Conservation (phyloP, 2,329 filamentous ascomycete species). For the Sporothrix dimorphospora region DNA sequence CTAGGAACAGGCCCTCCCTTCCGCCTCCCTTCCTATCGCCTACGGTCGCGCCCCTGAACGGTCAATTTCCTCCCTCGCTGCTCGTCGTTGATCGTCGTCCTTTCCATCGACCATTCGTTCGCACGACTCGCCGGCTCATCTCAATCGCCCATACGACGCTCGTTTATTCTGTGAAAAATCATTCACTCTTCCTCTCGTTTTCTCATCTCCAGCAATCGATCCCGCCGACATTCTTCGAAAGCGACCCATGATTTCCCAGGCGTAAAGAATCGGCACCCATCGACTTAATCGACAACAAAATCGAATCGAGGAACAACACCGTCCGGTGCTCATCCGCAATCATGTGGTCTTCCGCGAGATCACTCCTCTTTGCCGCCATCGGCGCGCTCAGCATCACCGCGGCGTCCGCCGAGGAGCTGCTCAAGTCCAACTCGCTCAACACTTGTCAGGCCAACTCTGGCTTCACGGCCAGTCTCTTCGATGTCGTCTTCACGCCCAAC, state of each 20-base stretch:
- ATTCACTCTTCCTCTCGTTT: neutral
- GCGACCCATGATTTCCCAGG: slow-evolving; percentile 1
- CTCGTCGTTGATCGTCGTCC: slow-evolving; percentile 8
- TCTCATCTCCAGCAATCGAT: neutral
- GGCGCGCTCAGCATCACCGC: slow-evolving; percentile 35
- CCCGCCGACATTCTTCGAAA: neutral
- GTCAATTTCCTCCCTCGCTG: slow-evolving; percentile 28
- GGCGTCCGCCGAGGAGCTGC: slow-evolving; percentile 46
- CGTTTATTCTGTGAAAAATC: neutral
- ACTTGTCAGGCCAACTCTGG: slow-evolving; percentile 75
- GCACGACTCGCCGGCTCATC: too few relatives aligned
- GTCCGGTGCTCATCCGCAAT: slow-evolving; percentile 19
- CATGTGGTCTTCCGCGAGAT: slow-evolving; percentile 44
- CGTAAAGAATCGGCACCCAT: neutral
- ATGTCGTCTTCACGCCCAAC: slow-evolving; percentile 69
- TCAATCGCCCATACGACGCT: slow-evolving; percentile 1
- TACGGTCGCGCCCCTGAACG: slow-evolving; percentile 23
- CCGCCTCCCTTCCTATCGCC: slow-evolving; percentile 18
- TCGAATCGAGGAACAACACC: neutral
- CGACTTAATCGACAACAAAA: slow-evolving; percentile 15
- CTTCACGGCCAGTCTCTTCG: slow-evolving; percentile 79
- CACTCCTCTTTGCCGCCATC: slow-evolving; percentile 51
- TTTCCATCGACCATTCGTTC: neutral
- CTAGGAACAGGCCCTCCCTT: slow-evolving; percentile 24
- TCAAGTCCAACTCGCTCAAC: slow-evolving; percentile 63